Conservation (phyloP, 352 stramenopile genomes). For the Globisporangium megalacanthum region DNA sequence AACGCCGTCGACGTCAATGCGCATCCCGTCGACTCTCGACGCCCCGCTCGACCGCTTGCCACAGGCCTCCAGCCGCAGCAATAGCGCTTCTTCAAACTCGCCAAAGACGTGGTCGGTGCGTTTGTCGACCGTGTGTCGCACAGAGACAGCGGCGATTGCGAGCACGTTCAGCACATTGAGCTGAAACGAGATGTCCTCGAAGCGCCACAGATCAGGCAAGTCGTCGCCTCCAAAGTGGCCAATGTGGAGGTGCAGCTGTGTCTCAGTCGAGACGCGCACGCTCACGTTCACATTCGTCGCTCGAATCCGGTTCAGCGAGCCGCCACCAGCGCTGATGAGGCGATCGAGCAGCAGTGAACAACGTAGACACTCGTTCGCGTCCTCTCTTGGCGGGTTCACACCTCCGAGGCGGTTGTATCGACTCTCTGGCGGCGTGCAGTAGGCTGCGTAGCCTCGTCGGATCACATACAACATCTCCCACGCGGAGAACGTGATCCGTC, state of each 20-base stretch:
- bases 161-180: constrained; percentile 41
- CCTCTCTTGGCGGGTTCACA: constrained; percentile 44
- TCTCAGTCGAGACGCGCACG: constrained; percentile 24
- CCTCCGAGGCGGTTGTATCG: constrained; percentile 56
- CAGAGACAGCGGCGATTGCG: constrained; percentile 25
- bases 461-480: constrained; percentile 81
- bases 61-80: constrained; percentile 33
- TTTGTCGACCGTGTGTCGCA: constrained; percentile 49
- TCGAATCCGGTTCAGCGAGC: constrained; percentile 55
- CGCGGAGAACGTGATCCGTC: constrained; percentile 53
- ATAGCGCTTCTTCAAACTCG: constrained; percentile 62
- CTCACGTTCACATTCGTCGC: constrained; percentile 42
- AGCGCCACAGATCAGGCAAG: constrained; percentile 65
- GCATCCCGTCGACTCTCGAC: constrained; percentile 38
- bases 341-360: constrained; percentile 29
- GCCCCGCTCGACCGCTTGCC: constrained; percentile 8
- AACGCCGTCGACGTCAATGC: constrained; percentile 48
- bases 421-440: constrained; percentile 43
- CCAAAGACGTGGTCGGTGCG: constrained; percentile 55
- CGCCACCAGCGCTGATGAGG: constrained; percentile 58
- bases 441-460: constrained; percentile 43
- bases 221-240: constrained; percentile 61
- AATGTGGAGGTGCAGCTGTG: constrained; percentile 30
- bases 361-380: constrained; percentile 35
- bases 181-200: constrained; percentile 36